phyloP scores from a whole-genome alignment of 2,329 filamentous ascomycete genomes.

The Ascochyta pisi region DNA sequence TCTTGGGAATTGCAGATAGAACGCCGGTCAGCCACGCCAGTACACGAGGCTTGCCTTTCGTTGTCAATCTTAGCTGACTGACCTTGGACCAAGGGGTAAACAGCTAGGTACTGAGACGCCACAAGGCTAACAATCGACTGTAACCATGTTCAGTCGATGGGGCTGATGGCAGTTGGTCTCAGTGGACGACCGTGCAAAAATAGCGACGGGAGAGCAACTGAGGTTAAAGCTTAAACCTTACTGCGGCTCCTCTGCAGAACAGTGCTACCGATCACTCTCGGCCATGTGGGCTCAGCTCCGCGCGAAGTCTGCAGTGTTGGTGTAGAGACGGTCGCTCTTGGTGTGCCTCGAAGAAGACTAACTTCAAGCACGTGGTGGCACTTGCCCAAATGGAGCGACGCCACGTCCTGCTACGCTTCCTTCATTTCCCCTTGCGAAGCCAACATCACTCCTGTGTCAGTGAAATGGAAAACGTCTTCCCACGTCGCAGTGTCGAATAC shows the following conservation, averaged over 20 bases:
- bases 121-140: background rate
- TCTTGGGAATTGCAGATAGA: slow-evolving; percentile 12
- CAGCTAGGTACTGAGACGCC: slow-evolving; percentile 1
- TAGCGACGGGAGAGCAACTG: slow-evolving; percentile 28
- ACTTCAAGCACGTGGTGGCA: background rate
- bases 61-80: slow-evolving; percentile 11
- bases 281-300: slow-evolving; percentile 12
- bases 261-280: slow-evolving; percentile 5
- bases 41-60: slow-evolving; percentile 23
- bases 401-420: slow-evolving; percentile 6
- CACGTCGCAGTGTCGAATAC: background rate
- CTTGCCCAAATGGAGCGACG: background rate
- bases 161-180: slow-evolving; percentile 2
- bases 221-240: slow-evolving; percentile 23
- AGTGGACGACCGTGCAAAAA: slow-evolving; percentile 17
- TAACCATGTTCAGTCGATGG: background rate
- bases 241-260: slow-evolving; percentile 14
- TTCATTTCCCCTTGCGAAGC: slow-evolving; percentile 12
- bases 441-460: background rate
- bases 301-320: slow-evolving; percentile 2
- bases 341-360: background rate
- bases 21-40: slow-evolving; percentile 16
- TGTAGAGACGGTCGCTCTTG: slow-evolving; percentile 1
- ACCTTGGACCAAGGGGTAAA: slow-evolving; percentile 19
- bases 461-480: background rate